Percentiles rank a stretch among this genome's conserved stretches.
Evolutionary conservation across 1,284 basidiomycete genomes (phyloP).

Genomic region (Schizopora paradoxa): DNA sequence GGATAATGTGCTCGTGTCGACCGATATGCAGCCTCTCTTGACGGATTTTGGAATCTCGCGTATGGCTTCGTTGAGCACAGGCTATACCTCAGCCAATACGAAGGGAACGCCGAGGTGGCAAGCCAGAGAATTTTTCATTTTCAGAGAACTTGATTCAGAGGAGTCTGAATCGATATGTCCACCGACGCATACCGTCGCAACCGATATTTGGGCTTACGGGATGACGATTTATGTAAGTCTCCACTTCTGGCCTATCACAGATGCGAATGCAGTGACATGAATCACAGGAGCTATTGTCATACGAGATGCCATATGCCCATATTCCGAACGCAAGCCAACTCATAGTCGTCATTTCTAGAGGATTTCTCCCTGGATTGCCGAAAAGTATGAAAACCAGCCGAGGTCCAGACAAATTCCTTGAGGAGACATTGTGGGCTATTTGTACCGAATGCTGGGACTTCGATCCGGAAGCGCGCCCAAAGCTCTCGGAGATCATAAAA

Average conservation of each 20-base stretch:
- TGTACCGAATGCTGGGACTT: not conserved
- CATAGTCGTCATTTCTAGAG: not conserved
- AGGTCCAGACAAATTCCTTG: not conserved
- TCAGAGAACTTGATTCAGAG: too few species aligned
- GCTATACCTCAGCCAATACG: not conserved
- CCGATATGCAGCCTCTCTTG: not conserved
- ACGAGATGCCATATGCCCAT: constrained; percentile 1
- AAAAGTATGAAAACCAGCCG: not conserved
- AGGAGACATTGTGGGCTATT: not conserved
- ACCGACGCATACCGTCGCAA: constrained; percentile 1
- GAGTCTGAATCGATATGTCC: not conserved
- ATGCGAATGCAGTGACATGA: not conserved
- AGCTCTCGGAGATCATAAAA: too few species aligned
- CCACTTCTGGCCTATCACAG: not conserved
- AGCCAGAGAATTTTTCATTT: too few species aligned
- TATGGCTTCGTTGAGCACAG: not conserved
- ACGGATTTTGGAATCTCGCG: constrained; percentile 11
- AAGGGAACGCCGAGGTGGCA: constrained; percentile 6
- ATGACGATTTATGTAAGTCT: constrained; percentile 10
- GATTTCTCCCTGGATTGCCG: not conserved
- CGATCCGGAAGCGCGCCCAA: too few species aligned
- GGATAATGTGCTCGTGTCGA: constrained; percentile 12
- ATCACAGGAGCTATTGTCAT: constrained; percentile 4
- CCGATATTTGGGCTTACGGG: constrained; percentile 13
- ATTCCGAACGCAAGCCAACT: constrained; percentile 1